Evolutionary conservation across 306 rosid species (phyloP).

Genomic region (Myrica gale): DNA sequence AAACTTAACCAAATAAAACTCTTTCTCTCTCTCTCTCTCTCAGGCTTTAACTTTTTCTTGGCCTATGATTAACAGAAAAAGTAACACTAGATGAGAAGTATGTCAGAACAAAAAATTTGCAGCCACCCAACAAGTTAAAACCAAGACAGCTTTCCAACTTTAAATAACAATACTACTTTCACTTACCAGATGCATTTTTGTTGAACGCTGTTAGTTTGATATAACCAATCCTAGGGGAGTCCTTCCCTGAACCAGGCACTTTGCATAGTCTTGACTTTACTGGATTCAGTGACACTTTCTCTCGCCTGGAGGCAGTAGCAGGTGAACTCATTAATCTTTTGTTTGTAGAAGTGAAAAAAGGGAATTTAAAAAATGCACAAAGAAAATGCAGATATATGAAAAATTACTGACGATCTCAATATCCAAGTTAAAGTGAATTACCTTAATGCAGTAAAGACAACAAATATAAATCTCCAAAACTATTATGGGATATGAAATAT

Average conservation of each 20-base stretch:
- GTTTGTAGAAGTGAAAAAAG: background rate
- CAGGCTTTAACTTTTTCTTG: background rate
- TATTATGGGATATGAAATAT: background rate
- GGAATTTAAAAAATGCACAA: slow-evolving; percentile 6
- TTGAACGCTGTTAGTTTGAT: slow-evolving; percentile 84
- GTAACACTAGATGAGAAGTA: background rate
- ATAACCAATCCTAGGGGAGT: slow-evolving; percentile 74
- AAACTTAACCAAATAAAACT: too few species aligned
- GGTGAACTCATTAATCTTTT: slow-evolving; percentile 6
- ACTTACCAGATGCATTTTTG: slow-evolving; percentile 85
- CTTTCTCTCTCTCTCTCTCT: background rate
- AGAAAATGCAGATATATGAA: background rate
- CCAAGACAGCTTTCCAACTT: background rate
- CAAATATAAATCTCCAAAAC: slow-evolving; percentile 4
- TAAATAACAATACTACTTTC: slow-evolving; percentile 7
- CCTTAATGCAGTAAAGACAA: background rate
- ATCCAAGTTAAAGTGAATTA: background rate
- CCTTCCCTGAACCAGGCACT: slow-evolving; percentile 63
- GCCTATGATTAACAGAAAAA: background rate
- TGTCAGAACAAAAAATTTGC: background rate
- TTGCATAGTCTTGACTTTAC: slow-evolving; percentile 85
- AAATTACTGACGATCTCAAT: background rate
- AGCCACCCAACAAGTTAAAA: background rate
- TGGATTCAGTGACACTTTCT: slow-evolving; percentile 83
- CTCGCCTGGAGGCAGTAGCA: slow-evolving; percentile 60